Conservation (phyloP, 1,284 basidiomycete species). For the Cystobasidiaceae sp. region DNA sequence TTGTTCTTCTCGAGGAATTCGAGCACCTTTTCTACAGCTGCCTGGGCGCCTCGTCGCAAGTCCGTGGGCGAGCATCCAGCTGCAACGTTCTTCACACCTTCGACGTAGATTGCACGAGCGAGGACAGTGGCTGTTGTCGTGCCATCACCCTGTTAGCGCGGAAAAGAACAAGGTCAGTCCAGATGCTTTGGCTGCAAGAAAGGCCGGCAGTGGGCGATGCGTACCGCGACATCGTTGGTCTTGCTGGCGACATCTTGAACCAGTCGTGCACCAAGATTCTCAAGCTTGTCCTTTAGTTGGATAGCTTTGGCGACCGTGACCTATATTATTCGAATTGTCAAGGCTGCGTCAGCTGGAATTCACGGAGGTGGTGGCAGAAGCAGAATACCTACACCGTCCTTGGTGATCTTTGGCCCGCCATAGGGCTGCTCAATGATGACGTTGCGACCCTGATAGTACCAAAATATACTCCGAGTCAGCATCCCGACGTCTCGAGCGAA, state of each 20-base stretch:
- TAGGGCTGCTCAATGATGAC: conserved; percentile 98
- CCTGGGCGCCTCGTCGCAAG: conserved; percentile 90
- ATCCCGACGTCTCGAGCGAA: too few relatives aligned
- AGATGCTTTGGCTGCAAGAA: neutral
- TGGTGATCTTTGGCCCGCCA: conserved; percentile 96
- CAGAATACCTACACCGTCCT: conserved; percentile 56
- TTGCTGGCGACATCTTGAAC: conserved; percentile 38
- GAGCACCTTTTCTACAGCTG: conserved; percentile 92
- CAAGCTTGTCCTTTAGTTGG: conserved; percentile 89
- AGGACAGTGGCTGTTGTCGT: conserved; percentile 97
- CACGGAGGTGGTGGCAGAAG: neutral
- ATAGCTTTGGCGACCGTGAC: conserved; percentile 97
- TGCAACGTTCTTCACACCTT: conserved; percentile 98
- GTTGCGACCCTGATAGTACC: conserved; percentile 80
- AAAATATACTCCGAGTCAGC: too few relatives aligned
- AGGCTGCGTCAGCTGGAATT: conserved; percentile 17
- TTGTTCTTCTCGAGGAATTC: conserved; percentile 84
- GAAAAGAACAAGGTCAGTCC: neutral
- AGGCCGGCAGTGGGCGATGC: too few relatives aligned
- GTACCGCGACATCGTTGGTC: conserved; percentile 7
- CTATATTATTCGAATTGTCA: conserved; percentile 24
- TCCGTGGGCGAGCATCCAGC: conserved; percentile 99
- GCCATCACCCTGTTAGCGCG: conserved; percentile 77
- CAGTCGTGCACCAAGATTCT: conserved; percentile 26
- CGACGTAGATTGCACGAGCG: conserved; percentile 92